Evolutionary conservation across 2,329 filamentous ascomycete species (phyloP), one percentile per base, ranked within the genome.

Genomic region (Nemania diffusa): DNA sequence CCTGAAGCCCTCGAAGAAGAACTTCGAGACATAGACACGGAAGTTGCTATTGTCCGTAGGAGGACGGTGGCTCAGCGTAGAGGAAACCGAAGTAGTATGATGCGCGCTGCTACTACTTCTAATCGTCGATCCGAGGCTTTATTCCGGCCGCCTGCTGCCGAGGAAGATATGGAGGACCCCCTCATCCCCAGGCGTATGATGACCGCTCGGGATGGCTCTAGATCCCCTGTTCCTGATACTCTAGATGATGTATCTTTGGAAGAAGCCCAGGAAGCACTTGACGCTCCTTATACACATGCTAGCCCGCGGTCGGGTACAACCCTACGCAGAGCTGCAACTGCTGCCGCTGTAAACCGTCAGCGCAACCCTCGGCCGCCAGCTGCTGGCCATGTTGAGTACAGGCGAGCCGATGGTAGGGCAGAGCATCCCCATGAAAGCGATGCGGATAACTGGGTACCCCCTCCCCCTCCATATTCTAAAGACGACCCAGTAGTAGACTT

Each of bases 381-480:
- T 72, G 80, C 83, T 72, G 81, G 88, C 1, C 84, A 80, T 44
- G 84, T 89, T 52, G 81, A 90, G 72, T 92, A 91, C 75, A 87
- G 89, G 51, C 86, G 90, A 52, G 90, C 91, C 15, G 90, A 92
- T 78, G 89, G 90, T 6, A 84, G 90, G 48, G 84, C 87, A 48
- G 91, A 94, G 73, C 85, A 93, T 72, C 92, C 92, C 3, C 92
- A 96, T 77, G 92, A 96, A 78, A 95, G 92, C 70, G 92, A 96
- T 76, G 92, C 92, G 3, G 93, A 96, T 74, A 93, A 94, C 73
- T 97, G 93, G 93, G 91, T 94, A 4, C 92, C 92, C 5, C 93
- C 93, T 5, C 93, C 93, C 8, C 93, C 93, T 2, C 92, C 92
- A 0, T 97, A 97, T 73, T 88, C 89, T 46, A 87, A 88, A 62